These are phyloP conservation scores for Begonia fuchsioides DNA, from an alignment of 306 rosid genomes.

Conservation along the genomic window DNA sequence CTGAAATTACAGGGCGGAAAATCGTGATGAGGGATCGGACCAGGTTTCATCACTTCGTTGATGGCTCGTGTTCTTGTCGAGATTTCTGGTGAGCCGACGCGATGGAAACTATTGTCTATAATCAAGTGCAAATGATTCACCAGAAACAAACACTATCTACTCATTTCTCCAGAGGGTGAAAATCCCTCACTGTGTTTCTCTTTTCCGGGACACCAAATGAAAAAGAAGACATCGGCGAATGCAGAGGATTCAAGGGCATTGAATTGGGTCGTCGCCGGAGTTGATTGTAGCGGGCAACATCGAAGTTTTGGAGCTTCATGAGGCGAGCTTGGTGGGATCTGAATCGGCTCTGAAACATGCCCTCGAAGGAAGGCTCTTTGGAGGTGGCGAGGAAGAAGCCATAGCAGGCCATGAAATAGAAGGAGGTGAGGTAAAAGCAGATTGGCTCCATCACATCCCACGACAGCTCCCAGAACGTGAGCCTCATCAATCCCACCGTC, in stretches of 20 bases:
- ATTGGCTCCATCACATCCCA: constrained; percentile 76
- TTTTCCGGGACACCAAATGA: too few species aligned
- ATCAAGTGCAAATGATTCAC: too few species aligned
- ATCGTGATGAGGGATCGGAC: constrained; percentile 68
- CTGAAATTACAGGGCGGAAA: constrained; percentile 42
- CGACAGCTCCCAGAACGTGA: constrained; percentile 55
- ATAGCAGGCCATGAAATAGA: constrained; percentile 38
- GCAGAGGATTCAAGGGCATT: too few species aligned
- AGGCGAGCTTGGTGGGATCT: constrained; percentile 34
- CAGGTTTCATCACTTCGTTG: constrained; percentile 64
- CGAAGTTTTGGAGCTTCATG: constrained; percentile 39
- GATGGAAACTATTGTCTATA: too few species aligned
- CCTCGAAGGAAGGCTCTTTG: constrained; percentile 44
- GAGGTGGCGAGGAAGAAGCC: constrained; percentile 39
- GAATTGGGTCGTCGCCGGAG: neutral
- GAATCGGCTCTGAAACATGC: constrained; percentile 35
- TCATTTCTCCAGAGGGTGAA: too few species aligned
- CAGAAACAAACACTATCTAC: too few species aligned
- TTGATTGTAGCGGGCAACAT: constrained; percentile 25
- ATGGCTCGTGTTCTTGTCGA: constrained; percentile 62
- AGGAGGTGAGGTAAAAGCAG: constrained; percentile 43
- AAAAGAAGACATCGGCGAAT: too few species aligned
- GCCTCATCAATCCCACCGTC: constrained; percentile 40
- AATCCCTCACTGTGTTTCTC: too few species aligned
- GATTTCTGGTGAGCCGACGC: constrained; percentile 48